Base-by-base conservation (phyloP, 2,329 filamentous ascomycete genomes). In the Leptographium lundbergii region DNA sequence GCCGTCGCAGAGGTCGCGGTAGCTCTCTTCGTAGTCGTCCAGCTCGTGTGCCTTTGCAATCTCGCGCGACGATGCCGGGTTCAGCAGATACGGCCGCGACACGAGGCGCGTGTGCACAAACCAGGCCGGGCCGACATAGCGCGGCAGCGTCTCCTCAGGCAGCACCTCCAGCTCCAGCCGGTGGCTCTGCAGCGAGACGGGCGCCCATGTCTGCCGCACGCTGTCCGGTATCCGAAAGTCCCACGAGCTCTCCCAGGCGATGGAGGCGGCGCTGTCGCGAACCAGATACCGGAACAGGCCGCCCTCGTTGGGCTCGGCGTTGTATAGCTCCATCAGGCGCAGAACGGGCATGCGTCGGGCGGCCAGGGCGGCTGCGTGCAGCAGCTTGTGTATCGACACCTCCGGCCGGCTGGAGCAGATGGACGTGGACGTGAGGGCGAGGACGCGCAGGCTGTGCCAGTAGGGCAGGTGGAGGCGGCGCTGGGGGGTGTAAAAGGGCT, bases 201-300 rank as follows among this genome's bases (percentile, higher is more conserved):
- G 48, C 9, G 36, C 13, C 64, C 64, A 65, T 19, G 54, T 56
- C 47, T 59, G 54, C 29, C 25, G 59, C 29, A 62, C 58, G 10
- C 27, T 39, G 4, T 27, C 25, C 4, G 53, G 53, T 13, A 65
- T 17, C 4, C 34, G 50, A 57, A 60, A 63, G 2, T 61, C 61
- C 61, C 63, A 66, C 7, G 58, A 54, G 47, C 62, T 60, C 29
- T 59, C 53, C 65, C 65, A 66, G 29, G 51, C 53, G 17, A 65
- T 54, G 11, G 60, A 22, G 27, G 61, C 60, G 27, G 42, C 56
- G 54, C 55, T 42, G 25, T 52, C 59, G 19, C 6, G 11, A 10
- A 63, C 62, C 34, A 61, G 56, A 59, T 68, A 69, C 50, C 65
- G 64, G 64, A 69, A 69, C 27, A 65, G 62, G 47, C 63, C 67